Conservation (phyloP, 176 grass and related monocot species). For the Triticum urartu region DNA sequence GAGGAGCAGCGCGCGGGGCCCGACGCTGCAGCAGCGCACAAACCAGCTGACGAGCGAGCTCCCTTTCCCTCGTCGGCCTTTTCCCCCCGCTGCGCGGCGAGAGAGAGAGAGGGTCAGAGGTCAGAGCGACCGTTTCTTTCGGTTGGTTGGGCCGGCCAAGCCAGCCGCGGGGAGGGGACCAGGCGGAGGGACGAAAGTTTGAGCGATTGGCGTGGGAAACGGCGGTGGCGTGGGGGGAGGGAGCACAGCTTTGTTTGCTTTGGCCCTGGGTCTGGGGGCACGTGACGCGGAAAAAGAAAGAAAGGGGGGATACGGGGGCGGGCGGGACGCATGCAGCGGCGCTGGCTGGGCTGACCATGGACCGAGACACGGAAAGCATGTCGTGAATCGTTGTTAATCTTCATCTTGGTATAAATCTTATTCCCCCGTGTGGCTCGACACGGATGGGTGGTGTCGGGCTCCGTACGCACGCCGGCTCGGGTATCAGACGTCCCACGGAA, state of each 20-base stretch:
- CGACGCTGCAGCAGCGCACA: neutral
- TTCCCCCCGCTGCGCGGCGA: neutral
- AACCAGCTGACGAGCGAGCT: neutral
- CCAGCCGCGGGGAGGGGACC: neutral
- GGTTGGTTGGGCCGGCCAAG: neutral
- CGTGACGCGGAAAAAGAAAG: neutral
- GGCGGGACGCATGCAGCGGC: neutral
- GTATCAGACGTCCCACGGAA: no score
- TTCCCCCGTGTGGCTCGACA: slow-evolving; percentile 11
- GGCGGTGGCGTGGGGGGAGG: neutral
- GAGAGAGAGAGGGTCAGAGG: neutral
- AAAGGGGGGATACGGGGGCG: neutral
- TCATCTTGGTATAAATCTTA: no score
- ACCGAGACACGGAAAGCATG: slow-evolving; percentile 10
- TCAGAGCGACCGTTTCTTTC: neutral
- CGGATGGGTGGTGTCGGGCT: neutral
- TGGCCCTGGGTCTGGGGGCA: neutral
- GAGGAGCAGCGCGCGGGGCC: neutral
- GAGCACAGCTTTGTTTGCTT: neutral
- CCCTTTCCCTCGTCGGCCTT: neutral
- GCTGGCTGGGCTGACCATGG: neutral
- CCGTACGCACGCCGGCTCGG: neutral
- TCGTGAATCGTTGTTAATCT: neutral
- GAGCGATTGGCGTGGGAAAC: neutral
- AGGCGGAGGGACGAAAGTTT: neutral